Evolutionary conservation across 257 asterid genomes (phyloP).

Genomic region (Nicotiana paniculata): DNA sequence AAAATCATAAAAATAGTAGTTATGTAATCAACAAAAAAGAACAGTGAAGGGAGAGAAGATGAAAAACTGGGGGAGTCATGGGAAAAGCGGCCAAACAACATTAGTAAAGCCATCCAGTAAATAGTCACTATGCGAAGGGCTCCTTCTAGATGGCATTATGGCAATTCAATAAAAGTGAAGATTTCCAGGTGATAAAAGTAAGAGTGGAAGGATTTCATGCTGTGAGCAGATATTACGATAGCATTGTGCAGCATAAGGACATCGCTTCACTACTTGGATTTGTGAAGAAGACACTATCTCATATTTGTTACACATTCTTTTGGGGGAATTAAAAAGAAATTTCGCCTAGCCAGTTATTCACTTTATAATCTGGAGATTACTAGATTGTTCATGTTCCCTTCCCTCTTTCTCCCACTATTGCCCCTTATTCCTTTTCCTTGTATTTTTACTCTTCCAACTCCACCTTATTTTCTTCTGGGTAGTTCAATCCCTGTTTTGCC

Average conservation of each 20-base stretch:
- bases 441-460: neutral
- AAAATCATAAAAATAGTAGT: neutral
- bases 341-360: neutral
- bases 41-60: neutral
- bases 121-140: neutral
- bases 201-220: neutral
- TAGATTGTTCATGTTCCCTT: neutral
- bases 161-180: neutral
- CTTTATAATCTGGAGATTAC: neutral
- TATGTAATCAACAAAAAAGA: neutral
- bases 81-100: neutral
- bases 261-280: conserved; percentile 2
- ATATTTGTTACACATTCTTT: neutral
- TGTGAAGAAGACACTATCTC: neutral
- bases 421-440: neutral
- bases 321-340: neutral
- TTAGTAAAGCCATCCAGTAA: neutral
- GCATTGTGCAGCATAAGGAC: neutral
- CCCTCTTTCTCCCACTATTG: conserved; percentile 1
- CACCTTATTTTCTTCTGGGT: neutral
- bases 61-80: neutral
- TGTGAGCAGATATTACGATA: neutral
- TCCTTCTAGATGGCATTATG: neutral
- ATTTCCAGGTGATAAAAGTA: neutral
- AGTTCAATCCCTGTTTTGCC: neutral